These are phyloP conservation scores for Uronychia setigera DNA, from an alignment of 73 alveolate genomes.

Conservation along the genomic window DNA sequence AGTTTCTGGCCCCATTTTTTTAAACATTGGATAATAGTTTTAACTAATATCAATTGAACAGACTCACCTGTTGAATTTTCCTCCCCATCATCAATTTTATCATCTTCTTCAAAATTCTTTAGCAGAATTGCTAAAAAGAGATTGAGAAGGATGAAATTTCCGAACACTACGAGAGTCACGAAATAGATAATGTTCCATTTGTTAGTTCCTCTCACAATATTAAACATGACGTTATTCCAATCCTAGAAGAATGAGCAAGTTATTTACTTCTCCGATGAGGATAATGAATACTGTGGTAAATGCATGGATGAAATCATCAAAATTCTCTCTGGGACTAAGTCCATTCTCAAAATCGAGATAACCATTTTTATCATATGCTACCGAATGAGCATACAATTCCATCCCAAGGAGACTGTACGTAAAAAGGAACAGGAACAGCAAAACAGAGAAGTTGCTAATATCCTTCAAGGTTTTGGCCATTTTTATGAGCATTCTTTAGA, in stretches of 20 bases:
- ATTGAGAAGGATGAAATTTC: conserved; percentile 48
- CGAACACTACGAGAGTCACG: conserved; percentile 38
- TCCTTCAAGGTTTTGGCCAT: conserved; percentile 48
- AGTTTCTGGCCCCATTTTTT: not conserved
- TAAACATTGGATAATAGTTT: no score
- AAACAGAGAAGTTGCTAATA: conserved; percentile 49
- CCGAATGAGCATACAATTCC: conserved; percentile 70
- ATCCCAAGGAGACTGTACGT: conserved; percentile 73
- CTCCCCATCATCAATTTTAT: not conserved
- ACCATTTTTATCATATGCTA: conserved; percentile 24
- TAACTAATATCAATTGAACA: not conserved
- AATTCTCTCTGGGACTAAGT: conserved; percentile 30
- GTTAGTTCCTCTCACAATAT: conserved; percentile 48
- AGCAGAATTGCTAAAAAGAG: conserved; percentile 63
- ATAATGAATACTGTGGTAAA: conserved; percentile 46
- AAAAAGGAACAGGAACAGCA: conserved; percentile 65
- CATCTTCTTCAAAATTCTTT: conserved; percentile 46
- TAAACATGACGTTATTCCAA: conserved; percentile 28
- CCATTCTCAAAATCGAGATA: conserved; percentile 9
- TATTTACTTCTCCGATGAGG: conserved; percentile 36
- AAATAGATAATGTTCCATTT: conserved; percentile 23
- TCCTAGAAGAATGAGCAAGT: not conserved
- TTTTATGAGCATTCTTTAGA: conserved; percentile 51
- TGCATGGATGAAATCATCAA: conserved; percentile 32
- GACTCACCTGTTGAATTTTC: not conserved